Conservation (phyloP, 805 yeast species). For the Grigorovia yakushimaensis region DNA sequence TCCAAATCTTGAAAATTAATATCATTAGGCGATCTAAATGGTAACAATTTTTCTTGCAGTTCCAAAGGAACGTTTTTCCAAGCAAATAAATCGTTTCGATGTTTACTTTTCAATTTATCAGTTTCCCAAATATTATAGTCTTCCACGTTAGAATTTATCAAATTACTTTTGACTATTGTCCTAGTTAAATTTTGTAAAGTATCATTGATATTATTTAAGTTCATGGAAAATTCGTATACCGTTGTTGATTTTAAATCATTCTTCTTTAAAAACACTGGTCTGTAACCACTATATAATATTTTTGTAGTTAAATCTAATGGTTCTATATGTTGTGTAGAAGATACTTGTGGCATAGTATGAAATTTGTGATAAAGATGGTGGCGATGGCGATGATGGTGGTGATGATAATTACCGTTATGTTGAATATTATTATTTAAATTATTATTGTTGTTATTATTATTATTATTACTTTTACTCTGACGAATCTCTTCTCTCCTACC, state of each 20-base stretch:
- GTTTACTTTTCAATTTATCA: background rate
- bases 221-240: background rate
- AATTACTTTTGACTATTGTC: constrained; percentile 4
- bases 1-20: background rate
- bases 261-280: constrained; percentile 20
- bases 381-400: background rate
- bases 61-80: background rate
- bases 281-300: constrained; percentile 25
- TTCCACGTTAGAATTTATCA: constrained; percentile 31
- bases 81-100: background rate
- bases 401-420: background rate
- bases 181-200: background rate
- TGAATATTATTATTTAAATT: background rate
- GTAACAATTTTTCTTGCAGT: background rate
- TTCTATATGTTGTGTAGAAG: constrained; percentile 19
- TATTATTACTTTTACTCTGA: background rate
- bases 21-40: background rate
- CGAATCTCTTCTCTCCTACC: background rate
- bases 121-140: constrained; percentile 26
- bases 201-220: background rate
- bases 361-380: constrained; percentile 8
- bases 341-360: constrained; percentile 25
- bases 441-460: background rate
- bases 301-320: constrained; percentile 17
- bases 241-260: background rate